A percentile compares a stretch with the other conserved stretches of the same genome.
Conservation (phyloP, 306 rosid genomes). For the Cotoneaster glaucophyllus region DNA sequence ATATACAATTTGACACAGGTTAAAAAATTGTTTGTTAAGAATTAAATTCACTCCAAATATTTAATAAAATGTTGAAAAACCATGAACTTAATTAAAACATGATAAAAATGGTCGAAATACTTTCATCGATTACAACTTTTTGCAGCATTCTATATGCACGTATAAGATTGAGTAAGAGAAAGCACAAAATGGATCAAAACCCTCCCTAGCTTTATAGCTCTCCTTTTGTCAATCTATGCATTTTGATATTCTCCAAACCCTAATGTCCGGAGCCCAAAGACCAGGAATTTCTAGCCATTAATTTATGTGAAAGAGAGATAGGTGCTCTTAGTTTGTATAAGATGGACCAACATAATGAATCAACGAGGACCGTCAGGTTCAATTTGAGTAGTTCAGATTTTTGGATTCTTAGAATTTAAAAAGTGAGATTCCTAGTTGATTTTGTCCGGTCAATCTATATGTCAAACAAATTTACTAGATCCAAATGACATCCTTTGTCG, state of each 20-base stretch:
- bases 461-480: neutral
- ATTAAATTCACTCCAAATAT: neutral
- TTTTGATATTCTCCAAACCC: no score
- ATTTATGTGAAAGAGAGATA: no score
- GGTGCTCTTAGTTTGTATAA: rapidly evolving
- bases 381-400: no score
- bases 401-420: no score
- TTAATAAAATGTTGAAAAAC: neutral
- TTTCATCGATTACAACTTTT: neutral
- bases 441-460: neutral
- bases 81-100: no score
- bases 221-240: neutral
- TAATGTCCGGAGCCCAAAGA: no score
- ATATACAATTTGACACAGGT: no score
- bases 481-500: no score
- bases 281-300: no score
- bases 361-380: no score
- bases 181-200: neutral
- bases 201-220: neutral
- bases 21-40: neutral
- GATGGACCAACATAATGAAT: no score
- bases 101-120: neutral
- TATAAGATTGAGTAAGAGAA: neutral
- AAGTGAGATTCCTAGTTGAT: no score
- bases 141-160: neutral